Percentiles rank a stretch among this genome's conserved stretches.
These are phyloP conservation scores for Euphorbia peplus DNA, from an alignment of 345 rosid genomes.

Conservation along the genomic window DNA sequence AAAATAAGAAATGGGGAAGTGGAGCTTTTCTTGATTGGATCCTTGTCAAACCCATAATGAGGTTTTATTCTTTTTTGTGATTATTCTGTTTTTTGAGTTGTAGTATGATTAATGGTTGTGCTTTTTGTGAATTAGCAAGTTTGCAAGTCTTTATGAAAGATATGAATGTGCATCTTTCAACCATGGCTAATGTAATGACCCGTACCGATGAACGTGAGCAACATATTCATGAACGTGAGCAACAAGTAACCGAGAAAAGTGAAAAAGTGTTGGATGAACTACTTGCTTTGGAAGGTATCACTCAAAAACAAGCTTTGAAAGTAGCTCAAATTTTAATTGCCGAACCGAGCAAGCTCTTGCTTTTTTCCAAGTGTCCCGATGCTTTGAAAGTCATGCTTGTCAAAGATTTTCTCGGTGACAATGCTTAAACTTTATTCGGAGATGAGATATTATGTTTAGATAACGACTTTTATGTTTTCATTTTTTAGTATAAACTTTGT, in stretches of 20 bases:
- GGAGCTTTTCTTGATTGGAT: conserved; percentile 25
- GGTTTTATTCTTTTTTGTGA: too few species aligned
- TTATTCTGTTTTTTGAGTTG: too few species aligned
- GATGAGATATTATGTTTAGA: too few species aligned
- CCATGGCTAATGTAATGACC: not conserved
- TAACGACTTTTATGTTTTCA: too few species aligned
- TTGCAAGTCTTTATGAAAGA: not conserved
- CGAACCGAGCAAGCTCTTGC: not conserved
- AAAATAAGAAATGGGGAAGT: conserved; percentile 17
- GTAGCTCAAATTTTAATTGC: not conserved
- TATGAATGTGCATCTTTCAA: not conserved
- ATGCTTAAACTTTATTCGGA: too few species aligned
- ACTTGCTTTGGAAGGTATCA: not conserved
- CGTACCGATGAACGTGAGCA: not conserved
- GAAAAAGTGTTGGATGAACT: not conserved
- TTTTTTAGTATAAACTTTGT: too few species aligned
- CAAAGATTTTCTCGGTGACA: too few species aligned
- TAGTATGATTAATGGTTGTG: too few species aligned
- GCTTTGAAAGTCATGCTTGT: not conserved
- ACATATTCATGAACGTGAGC: not conserved
- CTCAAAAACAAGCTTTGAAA: not conserved
- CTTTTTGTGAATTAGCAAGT: not conserved
- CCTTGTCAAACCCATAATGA: conserved; percentile 14
- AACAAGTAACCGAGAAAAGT: not conserved
- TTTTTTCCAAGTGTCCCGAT: not conserved